These are phyloP conservation scores for Dispira simplex DNA, from an alignment of 192 early-diverging fungal genomes.

Conservation along the genomic window DNA sequence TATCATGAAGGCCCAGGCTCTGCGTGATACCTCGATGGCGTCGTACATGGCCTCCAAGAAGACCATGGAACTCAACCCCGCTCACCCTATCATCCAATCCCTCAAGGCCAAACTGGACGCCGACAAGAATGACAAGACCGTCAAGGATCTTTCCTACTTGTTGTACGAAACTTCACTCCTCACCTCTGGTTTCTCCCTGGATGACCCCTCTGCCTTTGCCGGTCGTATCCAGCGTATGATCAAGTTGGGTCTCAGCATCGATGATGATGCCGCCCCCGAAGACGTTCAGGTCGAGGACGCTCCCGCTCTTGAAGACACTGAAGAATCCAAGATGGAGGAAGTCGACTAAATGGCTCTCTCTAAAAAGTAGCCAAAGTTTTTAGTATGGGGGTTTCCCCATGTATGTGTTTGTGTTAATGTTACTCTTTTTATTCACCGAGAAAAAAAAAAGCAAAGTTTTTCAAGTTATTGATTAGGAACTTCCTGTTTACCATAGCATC, in stretches of 20 bases:
- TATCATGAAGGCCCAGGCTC: constrained; percentile 99
- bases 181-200: constrained; percentile 93
- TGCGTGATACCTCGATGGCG: constrained; percentile 96
- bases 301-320: constrained; percentile 31
- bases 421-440: too few relatives aligned
- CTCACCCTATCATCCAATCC: constrained; percentile 87
- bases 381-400: too few relatives aligned
- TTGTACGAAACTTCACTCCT: constrained; percentile 93
- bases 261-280: constrained; percentile 53
- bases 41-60: constrained; percentile 99
- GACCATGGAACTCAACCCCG: constrained; percentile 96
- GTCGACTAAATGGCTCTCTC: constrained; percentile 32
- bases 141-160: constrained; percentile 90
- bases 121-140: constrained; percentile 98
- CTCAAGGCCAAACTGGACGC: constrained; percentile 84
- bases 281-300: constrained; percentile 23
- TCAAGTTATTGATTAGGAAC: too few relatives aligned
- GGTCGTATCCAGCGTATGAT: constrained; percentile 98
- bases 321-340: constrained; percentile 53
- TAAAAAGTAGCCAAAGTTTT: too few relatives aligned
- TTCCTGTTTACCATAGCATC: too few relatives aligned
- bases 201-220: constrained; percentile 86
- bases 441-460: too few relatives aligned
- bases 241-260: constrained; percentile 92
- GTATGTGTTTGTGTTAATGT: too few relatives aligned